Percentiles rank a stretch among this genome's conserved stretches.
These are phyloP conservation scores for Sclerotinia trifoliorum DNA, from an alignment of 2,329 filamentous ascomycete species.

Conservation along the genomic window DNA sequence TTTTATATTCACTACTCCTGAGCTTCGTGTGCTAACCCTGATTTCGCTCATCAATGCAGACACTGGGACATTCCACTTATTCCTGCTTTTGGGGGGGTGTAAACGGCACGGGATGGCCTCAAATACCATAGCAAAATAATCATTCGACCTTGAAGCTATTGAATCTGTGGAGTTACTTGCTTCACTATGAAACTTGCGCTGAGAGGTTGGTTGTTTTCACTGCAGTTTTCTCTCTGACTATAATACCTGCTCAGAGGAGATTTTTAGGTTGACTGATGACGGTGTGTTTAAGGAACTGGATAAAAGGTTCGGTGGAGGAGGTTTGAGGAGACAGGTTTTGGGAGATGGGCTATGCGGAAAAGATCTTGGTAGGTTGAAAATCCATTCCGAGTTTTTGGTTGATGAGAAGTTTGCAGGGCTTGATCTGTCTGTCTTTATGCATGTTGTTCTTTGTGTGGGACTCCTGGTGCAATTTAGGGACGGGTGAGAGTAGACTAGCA, in stretches of 20 bases:
- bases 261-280: neutral
- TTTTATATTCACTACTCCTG: no score
- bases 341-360: neutral
- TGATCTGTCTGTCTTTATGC: neutral
- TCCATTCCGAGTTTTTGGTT: neutral
- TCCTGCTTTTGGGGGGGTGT: no score
- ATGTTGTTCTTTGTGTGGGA: no score
- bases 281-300: neutral
- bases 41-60: no score
- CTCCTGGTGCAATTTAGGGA: no score
- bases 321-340: neutral
- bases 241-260: neutral
- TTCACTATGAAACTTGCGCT: neutral
- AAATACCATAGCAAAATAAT: no score
- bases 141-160: neutral
- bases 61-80: no score
- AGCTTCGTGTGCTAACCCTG: no score
- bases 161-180: neutral
- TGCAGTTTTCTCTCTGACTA: neutral
- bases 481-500: neutral
- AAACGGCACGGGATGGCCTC: no score
- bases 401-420: neutral
- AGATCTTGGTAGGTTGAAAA: neutral
- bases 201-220: neutral
- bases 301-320: no score